Evolutionary conservation across 306 rosid genomes (phyloP).

Genomic region (Inga leiocalycina): DNA sequence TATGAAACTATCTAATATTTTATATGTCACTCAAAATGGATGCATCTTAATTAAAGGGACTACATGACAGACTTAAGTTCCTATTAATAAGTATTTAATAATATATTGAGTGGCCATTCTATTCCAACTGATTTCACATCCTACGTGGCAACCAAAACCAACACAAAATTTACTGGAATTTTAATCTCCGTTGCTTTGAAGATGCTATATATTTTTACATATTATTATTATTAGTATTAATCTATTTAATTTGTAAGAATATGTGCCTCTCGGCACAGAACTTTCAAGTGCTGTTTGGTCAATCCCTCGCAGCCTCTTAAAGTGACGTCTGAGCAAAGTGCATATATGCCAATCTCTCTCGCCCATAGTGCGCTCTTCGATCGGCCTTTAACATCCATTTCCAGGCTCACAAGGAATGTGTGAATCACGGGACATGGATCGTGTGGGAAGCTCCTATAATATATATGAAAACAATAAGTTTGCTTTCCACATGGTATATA

Average conservation of each 20-base stretch:
- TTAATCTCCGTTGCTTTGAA: not conserved
- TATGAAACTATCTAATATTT: too few relatives aligned
- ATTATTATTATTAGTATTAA: not conserved
- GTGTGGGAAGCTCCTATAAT: not conserved
- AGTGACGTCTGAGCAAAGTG: constrained; percentile 13
- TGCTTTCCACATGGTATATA: too few relatives aligned
- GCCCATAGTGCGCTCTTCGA: constrained; percentile 22
- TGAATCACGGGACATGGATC: not conserved
- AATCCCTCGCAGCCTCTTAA: constrained; percentile 15
- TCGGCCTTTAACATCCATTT: constrained; percentile 6
- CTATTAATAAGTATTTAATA: too few relatives aligned
- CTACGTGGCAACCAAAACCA: not conserved
- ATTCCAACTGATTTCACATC: not conserved
- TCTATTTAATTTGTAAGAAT: constrained; percentile 9
- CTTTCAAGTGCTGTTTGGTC: not conserved
- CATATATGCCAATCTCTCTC: constrained; percentile 6
- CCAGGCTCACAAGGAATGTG: not conserved
- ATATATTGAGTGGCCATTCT: not conserved
- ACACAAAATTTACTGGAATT: not conserved
- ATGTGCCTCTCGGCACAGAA: not conserved
- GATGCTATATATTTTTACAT: not conserved
- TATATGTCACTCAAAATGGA: not conserved
- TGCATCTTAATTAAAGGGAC: not conserved
- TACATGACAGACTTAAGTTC: not conserved
- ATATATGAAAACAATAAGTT: not conserved